Evolutionary conservation across 805 yeast species (phyloP).

Genomic region (Groenewaldozyma tartarivorans): DNA sequence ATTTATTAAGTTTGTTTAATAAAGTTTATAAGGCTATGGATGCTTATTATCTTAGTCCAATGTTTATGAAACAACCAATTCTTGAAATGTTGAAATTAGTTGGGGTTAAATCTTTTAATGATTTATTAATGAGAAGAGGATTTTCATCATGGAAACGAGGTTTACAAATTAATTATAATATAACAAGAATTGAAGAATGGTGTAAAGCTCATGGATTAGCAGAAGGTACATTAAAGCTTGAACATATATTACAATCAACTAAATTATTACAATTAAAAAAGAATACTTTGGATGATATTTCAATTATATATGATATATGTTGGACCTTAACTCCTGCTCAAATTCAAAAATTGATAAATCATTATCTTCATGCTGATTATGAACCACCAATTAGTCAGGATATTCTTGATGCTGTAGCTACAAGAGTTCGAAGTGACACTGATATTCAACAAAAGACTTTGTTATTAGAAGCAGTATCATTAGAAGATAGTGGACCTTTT

Average conservation of each 20-base stretch:
- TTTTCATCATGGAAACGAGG: conserved; percentile 98
- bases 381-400: conserved; percentile 84
- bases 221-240: conserved; percentile 75
- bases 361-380: conserved; percentile 86
- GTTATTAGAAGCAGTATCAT: conserved; percentile 31
- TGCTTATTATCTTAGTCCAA: conserved; percentile 76
- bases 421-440: conserved; percentile 25
- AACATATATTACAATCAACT: conserved; percentile 85
- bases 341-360: conserved; percentile 82
- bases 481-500: conserved; percentile 32
- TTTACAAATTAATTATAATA: conserved; percentile 89
- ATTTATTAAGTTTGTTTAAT: conserved; percentile 79
- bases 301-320: conserved; percentile 88
- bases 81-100: conserved; percentile 76
- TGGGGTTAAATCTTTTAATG: conserved; percentile 91
- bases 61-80: conserved; percentile 75
- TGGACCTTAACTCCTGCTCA: conserved; percentile 91
- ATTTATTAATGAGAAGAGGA: conserved; percentile 85
- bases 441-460: conserved; percentile 26
- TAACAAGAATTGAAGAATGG: conserved; percentile 96
- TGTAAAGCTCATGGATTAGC: conserved; percentile 87
- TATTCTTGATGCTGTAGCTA: conserved; percentile 69
- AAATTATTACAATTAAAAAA: conserved; percentile 88
- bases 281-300: conserved; percentile 80
- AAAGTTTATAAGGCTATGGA: conserved; percentile 89